These are phyloP conservation scores for Xylariaceae sp. DNA, from an alignment of 2,329 filamentous ascomycete species.

Conservation along the genomic window DNA sequence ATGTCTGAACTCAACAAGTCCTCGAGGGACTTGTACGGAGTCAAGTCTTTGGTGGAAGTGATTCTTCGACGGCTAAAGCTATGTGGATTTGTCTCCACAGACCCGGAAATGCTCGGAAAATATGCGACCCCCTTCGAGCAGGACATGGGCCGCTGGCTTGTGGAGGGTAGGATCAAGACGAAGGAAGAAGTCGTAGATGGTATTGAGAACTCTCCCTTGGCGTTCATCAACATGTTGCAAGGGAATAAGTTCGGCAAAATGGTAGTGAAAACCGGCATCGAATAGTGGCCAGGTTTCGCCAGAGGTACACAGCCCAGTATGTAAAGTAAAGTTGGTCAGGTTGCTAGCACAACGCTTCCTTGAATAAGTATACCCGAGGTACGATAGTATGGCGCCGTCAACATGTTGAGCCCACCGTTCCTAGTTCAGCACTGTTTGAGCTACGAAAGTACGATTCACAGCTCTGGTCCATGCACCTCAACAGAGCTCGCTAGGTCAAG, in stretches of 20 bases:
- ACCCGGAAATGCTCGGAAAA: neutral
- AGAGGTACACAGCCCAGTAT: no score
- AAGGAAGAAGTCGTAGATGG: neutral
- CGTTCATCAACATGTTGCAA: neutral
- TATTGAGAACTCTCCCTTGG: neutral
- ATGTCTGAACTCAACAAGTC: neutral
- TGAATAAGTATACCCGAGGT: no score
- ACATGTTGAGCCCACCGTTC: no score
- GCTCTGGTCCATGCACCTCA: no score
- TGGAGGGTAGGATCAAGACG: constrained; percentile 2
- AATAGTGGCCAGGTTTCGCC: no score
- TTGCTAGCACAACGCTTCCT: no score
- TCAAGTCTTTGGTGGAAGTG: constrained; percentile 1
- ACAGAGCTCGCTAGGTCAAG: no score
- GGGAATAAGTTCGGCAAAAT: constrained; percentile 4
- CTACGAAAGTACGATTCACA: no score
- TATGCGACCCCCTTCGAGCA: neutral
- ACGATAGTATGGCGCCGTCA: no score
- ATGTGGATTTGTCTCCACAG: neutral
- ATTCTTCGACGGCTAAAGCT: neutral
- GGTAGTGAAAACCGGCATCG: neutral
- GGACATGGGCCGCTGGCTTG: neutral
- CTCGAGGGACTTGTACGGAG: neutral
- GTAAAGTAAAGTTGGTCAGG: no score
- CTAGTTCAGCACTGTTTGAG: no score